Conservation (phyloP, 2,329 filamentous ascomycete species). For the Penicillium sp. region DNA sequence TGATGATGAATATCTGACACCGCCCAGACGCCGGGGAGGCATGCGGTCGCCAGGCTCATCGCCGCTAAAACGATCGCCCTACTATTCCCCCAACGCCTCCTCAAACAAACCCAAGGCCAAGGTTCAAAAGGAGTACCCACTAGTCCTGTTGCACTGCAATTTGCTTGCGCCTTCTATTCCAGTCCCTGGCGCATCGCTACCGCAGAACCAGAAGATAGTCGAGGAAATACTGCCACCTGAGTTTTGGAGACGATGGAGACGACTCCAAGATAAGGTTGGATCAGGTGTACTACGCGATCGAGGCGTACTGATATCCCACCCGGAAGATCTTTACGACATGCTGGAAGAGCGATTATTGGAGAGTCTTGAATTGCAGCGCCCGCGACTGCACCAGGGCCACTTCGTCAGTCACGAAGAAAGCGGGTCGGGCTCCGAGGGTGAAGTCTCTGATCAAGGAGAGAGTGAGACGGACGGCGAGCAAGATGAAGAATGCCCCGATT, state of each 20-base stretch:
- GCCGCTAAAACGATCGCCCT: conserved; percentile 31
- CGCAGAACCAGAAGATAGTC: conserved; percentile 42
- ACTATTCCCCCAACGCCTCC: conserved; percentile 30
- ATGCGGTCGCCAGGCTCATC: conserved; percentile 33
- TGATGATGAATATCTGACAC: conserved; percentile 38
- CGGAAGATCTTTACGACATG: conserved; percentile 57
- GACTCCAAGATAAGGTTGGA: conserved; percentile 50
- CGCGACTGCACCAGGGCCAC: conserved; percentile 56
- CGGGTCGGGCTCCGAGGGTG: conserved; percentile 22
- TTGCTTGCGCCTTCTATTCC: conserved; percentile 51
- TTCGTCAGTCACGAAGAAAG: conserved; percentile 43
- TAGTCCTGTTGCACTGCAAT: conserved; percentile 58
- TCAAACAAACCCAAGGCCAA: conserved; percentile 34
- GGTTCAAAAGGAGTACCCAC: conserved; percentile 47
- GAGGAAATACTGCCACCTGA: conserved; percentile 47
- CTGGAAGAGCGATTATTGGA: conserved; percentile 59
- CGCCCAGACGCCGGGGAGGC: conserved; percentile 28
- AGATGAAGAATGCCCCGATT: conserved; percentile 48
- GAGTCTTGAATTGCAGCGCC: conserved; percentile 52
- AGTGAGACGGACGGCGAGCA: conserved; percentile 36
- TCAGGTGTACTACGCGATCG: conserved; percentile 54
- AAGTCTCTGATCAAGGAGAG: conserved; percentile 27
- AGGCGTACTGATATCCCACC: conserved; percentile 59
- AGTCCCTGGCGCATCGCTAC: conserved; percentile 37
- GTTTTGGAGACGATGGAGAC: conserved; percentile 45